These are phyloP conservation scores for Pichia deserticola DNA, from an alignment of 805 yeast genomes.

Conservation along the genomic window DNA sequence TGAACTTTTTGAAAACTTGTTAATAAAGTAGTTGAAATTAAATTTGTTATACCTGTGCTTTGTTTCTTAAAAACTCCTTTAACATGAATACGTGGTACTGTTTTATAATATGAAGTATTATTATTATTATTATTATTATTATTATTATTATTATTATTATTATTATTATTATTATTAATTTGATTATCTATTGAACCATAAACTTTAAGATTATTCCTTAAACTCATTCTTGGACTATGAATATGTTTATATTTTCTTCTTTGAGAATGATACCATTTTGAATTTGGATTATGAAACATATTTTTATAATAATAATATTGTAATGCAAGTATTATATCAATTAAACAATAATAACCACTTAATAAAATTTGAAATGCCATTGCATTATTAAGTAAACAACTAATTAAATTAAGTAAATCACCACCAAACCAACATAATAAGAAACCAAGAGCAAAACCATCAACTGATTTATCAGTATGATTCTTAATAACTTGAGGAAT, in stretches of 20 bases:
- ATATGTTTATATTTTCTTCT: slow-evolving; percentile 12
- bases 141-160: neutral
- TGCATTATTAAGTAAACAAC: slow-evolving; percentile 42
- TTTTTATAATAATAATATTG: slow-evolving; percentile 44
- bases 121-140: neutral
- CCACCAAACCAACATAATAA: slow-evolving; percentile 60
- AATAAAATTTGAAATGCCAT: slow-evolving; percentile 40
- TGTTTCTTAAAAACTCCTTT: slow-evolving; percentile 4
- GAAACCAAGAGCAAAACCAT: slow-evolving; percentile 57
- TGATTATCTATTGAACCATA: slow-evolving; percentile 8
- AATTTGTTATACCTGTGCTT: neutral
- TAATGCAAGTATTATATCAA: slow-evolving; percentile 37
- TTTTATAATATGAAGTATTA: neutral
- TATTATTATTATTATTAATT: neutral
- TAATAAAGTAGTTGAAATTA: slow-evolving; percentile 14
- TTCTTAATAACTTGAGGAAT: slow-evolving; percentile 61
- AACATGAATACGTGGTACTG: neutral
- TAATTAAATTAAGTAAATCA: slow-evolving; percentile 46
- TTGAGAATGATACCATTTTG: slow-evolving; percentile 20
- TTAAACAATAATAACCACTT: slow-evolving; percentile 41
- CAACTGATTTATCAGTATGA: slow-evolving; percentile 52
- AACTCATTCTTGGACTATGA: slow-evolving; percentile 20
- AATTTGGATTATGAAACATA: slow-evolving; percentile 31
- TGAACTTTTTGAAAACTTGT: slow-evolving; percentile 24
- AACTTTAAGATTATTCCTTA: slow-evolving; percentile 16